These are phyloP conservation scores for Xanthoconium purpureum DNA, from an alignment of 768 basidiomycete species.

Conservation along the genomic window DNA sequence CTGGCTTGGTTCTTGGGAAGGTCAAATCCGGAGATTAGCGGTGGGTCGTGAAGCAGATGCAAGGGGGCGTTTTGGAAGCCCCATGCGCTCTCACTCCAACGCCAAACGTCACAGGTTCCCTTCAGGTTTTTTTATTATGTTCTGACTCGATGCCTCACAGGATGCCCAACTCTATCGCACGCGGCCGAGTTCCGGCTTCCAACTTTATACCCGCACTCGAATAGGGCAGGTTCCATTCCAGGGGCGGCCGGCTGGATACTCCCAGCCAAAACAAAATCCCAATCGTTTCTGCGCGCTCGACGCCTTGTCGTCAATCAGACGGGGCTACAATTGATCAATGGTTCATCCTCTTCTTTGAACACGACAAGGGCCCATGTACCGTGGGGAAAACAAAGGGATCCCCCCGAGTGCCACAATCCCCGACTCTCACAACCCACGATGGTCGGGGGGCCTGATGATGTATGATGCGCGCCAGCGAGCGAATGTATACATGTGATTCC, in stretches of 20 bases:
- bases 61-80: background rate
- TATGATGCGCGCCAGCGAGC: background rate
- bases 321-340: background rate
- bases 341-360: background rate
- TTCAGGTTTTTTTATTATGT: background rate
- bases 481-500: background rate
- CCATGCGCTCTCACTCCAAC: background rate
- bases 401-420: background rate
- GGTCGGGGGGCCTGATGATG: background rate
- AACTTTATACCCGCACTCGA: conserved; percentile 1
- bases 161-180: conserved; percentile 18
- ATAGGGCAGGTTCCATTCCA: background rate
- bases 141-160: conserved; percentile 6
- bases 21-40: conserved; percentile 6
- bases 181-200: background rate
- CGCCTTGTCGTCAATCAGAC: conserved; percentile 2
- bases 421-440: conserved; percentile 5
- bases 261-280: background rate
- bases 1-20: background rate
- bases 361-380: conserved; percentile 10
- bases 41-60: conserved; percentile 2
- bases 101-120: background rate
- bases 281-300: background rate
- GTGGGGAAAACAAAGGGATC: conserved; percentile 11
- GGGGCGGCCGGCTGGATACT: background rate